phyloP scores from a whole-genome alignment of 768 basidiomycete species.

The Hebeloma cylindrosporum region DNA sequence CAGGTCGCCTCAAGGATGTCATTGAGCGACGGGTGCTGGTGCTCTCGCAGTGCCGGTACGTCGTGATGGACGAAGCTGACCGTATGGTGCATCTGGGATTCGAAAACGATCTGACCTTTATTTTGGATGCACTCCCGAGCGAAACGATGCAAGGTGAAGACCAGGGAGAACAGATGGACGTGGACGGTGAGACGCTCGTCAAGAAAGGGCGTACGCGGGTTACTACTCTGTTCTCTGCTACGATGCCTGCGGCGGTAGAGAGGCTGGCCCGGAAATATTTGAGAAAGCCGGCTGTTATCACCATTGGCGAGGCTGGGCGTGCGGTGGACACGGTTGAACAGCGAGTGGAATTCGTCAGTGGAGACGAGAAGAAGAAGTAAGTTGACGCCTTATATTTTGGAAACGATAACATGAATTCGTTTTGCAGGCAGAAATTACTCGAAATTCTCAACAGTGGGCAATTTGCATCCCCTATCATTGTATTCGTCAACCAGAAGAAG shows the following conservation, averaged over 20 bases:
- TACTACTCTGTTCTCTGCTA: constrained; percentile 97
- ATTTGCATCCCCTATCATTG: constrained; percentile 90
- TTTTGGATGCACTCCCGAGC: constrained; percentile 87
- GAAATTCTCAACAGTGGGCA: constrained; percentile 90
- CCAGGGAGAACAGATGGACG: constrained; percentile 71
- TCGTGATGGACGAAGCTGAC: constrained; percentile 99
- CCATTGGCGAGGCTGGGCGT: constrained; percentile 96
- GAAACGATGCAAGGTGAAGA: constrained; percentile 90
- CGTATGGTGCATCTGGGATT: constrained; percentile 99
- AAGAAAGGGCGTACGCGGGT: constrained; percentile 83
- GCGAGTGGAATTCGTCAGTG: constrained; percentile 85
- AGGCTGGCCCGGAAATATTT: constrained; percentile 94
- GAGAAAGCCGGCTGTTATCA: constrained; percentile 89
- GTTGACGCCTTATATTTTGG: constrained; percentile 26
- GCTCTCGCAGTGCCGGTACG: constrained; percentile 94
- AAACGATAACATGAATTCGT: constrained; percentile 2
- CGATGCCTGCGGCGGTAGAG: constrained; percentile 98
- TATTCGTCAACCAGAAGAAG: constrained; percentile 99
- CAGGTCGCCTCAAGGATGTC: constrained; percentile 97
- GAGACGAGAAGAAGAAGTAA: constrained; percentile 97
- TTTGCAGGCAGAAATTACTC: constrained; percentile 69
- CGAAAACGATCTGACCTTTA: constrained; percentile 91
- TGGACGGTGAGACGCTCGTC: constrained; percentile 65
- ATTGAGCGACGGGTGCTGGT: constrained; percentile 96
- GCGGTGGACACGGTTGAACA: constrained; percentile 99